phyloP scores from a whole-genome alignment of 768 basidiomycete genomes.

The Mrakia blollopis region DNA sequence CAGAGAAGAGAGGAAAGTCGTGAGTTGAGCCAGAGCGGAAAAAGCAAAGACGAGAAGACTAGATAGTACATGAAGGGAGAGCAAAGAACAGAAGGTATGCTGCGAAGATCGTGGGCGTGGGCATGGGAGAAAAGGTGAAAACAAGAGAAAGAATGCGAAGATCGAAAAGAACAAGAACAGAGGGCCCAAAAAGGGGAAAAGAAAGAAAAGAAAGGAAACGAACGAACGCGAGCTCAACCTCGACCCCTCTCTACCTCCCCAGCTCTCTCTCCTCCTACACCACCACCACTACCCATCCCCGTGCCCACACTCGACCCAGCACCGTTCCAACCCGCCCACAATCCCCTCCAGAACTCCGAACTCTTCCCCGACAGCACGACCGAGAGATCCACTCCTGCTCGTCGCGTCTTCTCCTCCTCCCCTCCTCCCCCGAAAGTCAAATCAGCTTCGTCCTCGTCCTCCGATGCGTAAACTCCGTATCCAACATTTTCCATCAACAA shows the following conservation, averaged over 20 bases:
- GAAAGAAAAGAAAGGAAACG: too few species aligned
- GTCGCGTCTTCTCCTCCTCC: neutral
- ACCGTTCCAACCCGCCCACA: neutral
- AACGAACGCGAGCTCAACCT: neutral
- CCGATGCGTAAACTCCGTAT: neutral
- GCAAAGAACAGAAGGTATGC: too few species aligned
- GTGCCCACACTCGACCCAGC: neutral
- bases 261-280: too few species aligned
- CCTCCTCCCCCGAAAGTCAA: neutral
- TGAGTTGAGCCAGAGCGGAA: too few species aligned
- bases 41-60: too few species aligned
- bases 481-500: neutral
- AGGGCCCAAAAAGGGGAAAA: too few species aligned
- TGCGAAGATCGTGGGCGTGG: too few species aligned
- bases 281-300: neutral
- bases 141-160: too few species aligned
- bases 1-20: too few species aligned
- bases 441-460: neutral
- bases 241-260: neutral
- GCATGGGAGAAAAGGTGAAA: too few species aligned
- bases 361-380: neutral
- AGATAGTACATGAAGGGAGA: too few species aligned
- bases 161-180: too few species aligned
- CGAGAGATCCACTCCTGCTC: neutral
- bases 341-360: neutral